Evolutionary conservation across 129 eudicot species (phyloP).

Genomic region (Deinandra increscens): DNA sequence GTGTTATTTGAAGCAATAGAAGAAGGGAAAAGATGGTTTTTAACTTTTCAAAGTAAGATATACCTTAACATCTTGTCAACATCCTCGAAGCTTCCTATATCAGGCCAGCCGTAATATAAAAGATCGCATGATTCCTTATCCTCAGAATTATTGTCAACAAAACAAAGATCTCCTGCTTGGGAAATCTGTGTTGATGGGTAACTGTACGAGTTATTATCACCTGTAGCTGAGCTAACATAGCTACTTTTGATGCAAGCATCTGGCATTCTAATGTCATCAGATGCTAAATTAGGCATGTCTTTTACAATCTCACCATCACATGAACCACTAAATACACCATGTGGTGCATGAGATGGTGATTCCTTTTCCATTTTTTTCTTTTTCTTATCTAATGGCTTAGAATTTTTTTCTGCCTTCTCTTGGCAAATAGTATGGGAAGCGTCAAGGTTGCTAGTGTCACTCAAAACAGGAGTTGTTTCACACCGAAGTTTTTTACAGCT

Average conservation of each 20-base stretch:
- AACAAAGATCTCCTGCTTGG: slow-evolving; percentile 48
- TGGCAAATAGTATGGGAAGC: slow-evolving; percentile 32
- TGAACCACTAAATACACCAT: slow-evolving; percentile 36
- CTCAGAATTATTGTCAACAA: slow-evolving; percentile 41
- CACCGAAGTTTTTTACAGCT: slow-evolving; percentile 49
- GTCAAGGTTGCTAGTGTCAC: slow-evolving; percentile 31
- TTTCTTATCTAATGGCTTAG: slow-evolving; percentile 31
- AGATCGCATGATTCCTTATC: slow-evolving; percentile 62
- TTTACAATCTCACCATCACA: slow-evolving; percentile 41
- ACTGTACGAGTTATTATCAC: slow-evolving; percentile 40
- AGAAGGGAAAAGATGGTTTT: background rate
- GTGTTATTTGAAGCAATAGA: background rate
- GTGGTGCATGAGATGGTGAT: slow-evolving; percentile 34
- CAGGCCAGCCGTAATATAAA: slow-evolving; percentile 72
- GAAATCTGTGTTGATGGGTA: slow-evolving; percentile 48
- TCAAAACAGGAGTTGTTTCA: slow-evolving; percentile 43
- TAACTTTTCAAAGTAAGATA: background rate
- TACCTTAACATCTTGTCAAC: slow-evolving; percentile 92
- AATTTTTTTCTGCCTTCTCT: slow-evolving; percentile 34
- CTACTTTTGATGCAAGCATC: slow-evolving; percentile 34
- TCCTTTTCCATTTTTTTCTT: slow-evolving; percentile 53
- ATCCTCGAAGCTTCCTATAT: slow-evolving; percentile 79
- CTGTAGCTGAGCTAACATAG: slow-evolving; percentile 43
- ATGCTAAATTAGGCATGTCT: slow-evolving; percentile 41
- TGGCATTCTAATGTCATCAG: slow-evolving; percentile 40